Conservation (phyloP, 306 rosid genomes). For the Rosa chinensis region DNA sequence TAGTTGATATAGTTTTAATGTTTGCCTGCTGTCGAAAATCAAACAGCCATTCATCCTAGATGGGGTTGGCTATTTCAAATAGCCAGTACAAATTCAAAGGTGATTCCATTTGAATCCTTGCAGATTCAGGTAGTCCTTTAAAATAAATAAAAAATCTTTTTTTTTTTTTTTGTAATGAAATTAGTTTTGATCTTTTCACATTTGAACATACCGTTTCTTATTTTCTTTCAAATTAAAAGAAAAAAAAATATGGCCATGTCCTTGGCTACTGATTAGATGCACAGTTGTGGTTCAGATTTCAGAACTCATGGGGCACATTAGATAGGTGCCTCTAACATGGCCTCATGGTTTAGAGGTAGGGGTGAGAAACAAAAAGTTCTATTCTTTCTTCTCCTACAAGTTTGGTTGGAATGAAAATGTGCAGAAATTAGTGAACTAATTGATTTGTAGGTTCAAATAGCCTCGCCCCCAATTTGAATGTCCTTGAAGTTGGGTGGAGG, state of each 20-base stretch:
- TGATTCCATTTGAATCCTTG: too few relatives aligned
- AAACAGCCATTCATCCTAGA: too few relatives aligned
- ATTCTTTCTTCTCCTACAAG: not conserved
- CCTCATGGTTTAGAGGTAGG: not conserved
- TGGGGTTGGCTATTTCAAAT: too few relatives aligned
- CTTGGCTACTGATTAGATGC: not conserved
- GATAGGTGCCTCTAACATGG: not conserved
- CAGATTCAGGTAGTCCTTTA: too few relatives aligned
- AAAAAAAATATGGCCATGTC: not conserved
- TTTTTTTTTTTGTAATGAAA: not conserved
- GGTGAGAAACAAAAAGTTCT: not conserved
- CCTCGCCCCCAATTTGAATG: not conserved
- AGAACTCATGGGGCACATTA: not conserved
- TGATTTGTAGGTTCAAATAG: not conserved
- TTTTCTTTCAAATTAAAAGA: not conserved
- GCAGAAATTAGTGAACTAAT: not conserved
- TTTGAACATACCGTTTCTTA: not conserved
- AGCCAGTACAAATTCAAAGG: too few relatives aligned
- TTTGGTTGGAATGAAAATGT: not conserved
- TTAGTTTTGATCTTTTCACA: not conserved
- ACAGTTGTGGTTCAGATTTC: not conserved
- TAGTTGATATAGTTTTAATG: too few relatives aligned
- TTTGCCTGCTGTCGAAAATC: too few relatives aligned
- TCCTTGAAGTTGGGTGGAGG: not conserved
- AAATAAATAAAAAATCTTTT: too few relatives aligned